Evolutionary conservation across 2,329 filamentous ascomycete genomes (phyloP), one percentile per base, ranked within the genome.

Genomic region (Nemania serpens): DNA sequence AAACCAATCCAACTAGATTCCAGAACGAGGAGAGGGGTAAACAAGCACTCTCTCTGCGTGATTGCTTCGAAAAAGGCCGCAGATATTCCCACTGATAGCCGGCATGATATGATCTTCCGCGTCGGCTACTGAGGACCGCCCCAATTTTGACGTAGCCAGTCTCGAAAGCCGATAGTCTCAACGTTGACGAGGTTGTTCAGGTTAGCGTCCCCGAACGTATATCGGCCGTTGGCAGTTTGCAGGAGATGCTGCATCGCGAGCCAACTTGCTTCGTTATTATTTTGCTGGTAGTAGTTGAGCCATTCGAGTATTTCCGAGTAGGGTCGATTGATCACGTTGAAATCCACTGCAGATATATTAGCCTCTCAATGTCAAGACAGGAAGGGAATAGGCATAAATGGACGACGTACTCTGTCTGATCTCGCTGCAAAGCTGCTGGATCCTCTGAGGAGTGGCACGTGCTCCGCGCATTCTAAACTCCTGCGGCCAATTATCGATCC

Each of bases 381-480:
- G 47, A 18, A 11, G 12, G n/a, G n/a, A n/a, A n/a, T n/a, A n/a
- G n/a, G n/a, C n/a, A 17, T 13, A 18, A 12, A 43, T 17, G 6
- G 17, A 47, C 43, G 15, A 61, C 77, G 67, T 60, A 84, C 81
- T 73, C 75, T 82, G 75, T 76, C 83, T 77, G n/a, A 82, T 78
- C 52, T 74, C 72, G 58, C 79, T 75, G 67, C 81, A 82, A 41
- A 78, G 71, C 47, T 76, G 71, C 10, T 90, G 79, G 11, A 93
- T 77, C 47, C 88, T 81, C 12, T 80, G 78, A 2, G 91, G 80
- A 0, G 81, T 83, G 73, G 89, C 77, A 5, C 85, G 79, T 55
- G 90, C 87, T n/a, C 89, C 88, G 50, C 81, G 81, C 82, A 93
- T 87, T 41, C 82, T 83, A 71, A 90, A 86, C 71, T 92, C 89